Evolutionary conservation across 257 asterid genomes (phyloP), one percentile per base, ranked within the genome.

Genomic region (Solanum clarkiae): DNA sequence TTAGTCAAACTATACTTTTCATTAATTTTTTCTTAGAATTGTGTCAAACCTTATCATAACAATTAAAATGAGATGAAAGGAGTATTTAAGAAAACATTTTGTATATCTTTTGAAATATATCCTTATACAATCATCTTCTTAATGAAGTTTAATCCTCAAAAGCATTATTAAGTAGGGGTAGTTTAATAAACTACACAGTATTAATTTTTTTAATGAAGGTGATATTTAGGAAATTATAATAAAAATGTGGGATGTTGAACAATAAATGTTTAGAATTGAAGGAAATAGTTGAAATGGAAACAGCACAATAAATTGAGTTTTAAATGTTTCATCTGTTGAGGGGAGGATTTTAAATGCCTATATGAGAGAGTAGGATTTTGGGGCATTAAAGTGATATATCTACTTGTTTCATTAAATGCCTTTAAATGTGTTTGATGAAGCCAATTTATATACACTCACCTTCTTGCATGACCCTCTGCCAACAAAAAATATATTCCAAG

Each of bases 321-420:
- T 82, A 56, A 90, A 86, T 85, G 87, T 80, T 66, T 79, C 84
- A 84, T 84, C 86, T 74, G 86, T 74, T 59, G 66, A 66, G 10
- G 54, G 32, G 47, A 54, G 86, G 84, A 82, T 70, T 85, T 87
- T 88, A 77, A 90, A 91, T 88, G 91, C 83, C 72, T 88, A 84
- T 69, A 77, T 85, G 77, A 69, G 87, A 82, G 91, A 84, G 90
- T 36, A 84, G 89, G 91, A 88, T 89, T 92, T 75, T 80, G 69
- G 82, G 87, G 94, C 92, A 92, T 92, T 92, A 87, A 92, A 86
- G 79, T 80, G 92, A 77, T 86, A 88, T 86, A 89, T 86, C 93
- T 90, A 91, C 94, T 90, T 86, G 89, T 85, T 92, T 86, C 86
- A 86, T 89, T 92, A 80, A 92, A 88, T 91, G 89, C 47, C 88